These are phyloP conservation scores for Tricholomella constricta DNA, from an alignment of 768 basidiomycete species.

Conservation along the genomic window DNA sequence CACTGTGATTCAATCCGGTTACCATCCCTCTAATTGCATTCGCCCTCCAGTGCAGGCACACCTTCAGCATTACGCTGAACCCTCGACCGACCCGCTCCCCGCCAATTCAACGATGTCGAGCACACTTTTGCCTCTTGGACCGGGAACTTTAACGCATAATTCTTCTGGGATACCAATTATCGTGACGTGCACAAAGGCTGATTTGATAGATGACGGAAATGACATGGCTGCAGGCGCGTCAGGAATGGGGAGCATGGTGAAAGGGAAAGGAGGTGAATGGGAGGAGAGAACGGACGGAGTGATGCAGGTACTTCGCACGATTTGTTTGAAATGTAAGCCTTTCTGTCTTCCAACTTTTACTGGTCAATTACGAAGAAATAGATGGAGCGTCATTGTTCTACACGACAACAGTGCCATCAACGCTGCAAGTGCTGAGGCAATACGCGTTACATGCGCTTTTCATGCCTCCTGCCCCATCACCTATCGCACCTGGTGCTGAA, in stretches of 20 bases:
- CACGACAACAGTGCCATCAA: slow-evolving; percentile 78
- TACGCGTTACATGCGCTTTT: slow-evolving; percentile 85
- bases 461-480: slow-evolving; percentile 74
- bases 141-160: slow-evolving; percentile 88
- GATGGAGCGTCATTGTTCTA: slow-evolving; percentile 94
- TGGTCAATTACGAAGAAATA: slow-evolving; percentile 31
- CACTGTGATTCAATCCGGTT: slow-evolving; percentile 15
- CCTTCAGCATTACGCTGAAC: slow-evolving; percentile 89
- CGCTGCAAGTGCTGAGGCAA: slow-evolving; percentile 74
- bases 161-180: slow-evolving; percentile 82
- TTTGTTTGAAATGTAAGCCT: slow-evolving; percentile 87
- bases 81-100: slow-evolving; percentile 66
- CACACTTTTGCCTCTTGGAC: slow-evolving; percentile 79
- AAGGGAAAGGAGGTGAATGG: slow-evolving; percentile 90
- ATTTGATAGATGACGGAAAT: slow-evolving; percentile 83
- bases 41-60: slow-evolving; percentile 72
- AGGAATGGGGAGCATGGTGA: slow-evolving; percentile 89
- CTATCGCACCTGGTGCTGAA: slow-evolving; percentile 59
- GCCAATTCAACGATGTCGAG: slow-evolving; percentile 61
- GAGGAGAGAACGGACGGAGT: slow-evolving; percentile 95
- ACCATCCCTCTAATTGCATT: slow-evolving; percentile 6
- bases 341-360: neutral
- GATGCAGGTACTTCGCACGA: slow-evolving; percentile 92
- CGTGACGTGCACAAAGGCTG: slow-evolving; percentile 91
- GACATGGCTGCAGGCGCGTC: slow-evolving; percentile 74